phyloP scores from a whole-genome alignment of 805 yeast species.

The Saccharomycopsis sp. region DNA sequence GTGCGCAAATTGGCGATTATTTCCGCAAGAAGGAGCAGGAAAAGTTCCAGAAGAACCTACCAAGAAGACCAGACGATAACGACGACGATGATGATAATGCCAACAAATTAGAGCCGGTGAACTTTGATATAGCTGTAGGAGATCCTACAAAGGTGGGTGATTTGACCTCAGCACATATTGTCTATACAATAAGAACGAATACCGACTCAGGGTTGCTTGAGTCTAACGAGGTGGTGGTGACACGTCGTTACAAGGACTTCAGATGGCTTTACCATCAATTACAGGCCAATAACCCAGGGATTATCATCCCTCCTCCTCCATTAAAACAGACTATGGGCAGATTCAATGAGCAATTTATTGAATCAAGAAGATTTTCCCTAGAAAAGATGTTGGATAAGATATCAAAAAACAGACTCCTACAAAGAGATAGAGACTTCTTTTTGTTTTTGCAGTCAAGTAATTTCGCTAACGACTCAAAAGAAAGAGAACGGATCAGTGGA shows the following conservation, averaged over 20 bases:
- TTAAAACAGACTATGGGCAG: constrained; percentile 91
- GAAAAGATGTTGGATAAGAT: constrained; percentile 81
- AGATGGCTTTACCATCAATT: constrained; percentile 90
- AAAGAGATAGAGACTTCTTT: constrained; percentile 67
- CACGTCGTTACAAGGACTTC: constrained; percentile 86
- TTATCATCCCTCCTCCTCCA: constrained; percentile 91
- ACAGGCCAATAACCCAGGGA: constrained; percentile 82
- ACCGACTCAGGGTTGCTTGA: constrained; percentile 38
- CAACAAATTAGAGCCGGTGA: constrained; percentile 24
- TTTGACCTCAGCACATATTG: constrained; percentile 80
- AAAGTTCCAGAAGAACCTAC: constrained; percentile 8
- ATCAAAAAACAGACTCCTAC: constrained; percentile 47
- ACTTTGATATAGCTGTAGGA: constrained; percentile 66
- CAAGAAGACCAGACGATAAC: constrained; percentile 15
- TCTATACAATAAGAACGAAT: constrained; percentile 66
- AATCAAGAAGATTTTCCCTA: constrained; percentile 73
- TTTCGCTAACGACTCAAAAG: constrained; percentile 61
- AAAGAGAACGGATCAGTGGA: constrained; percentile 56
- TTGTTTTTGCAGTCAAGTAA: constrained; percentile 72
- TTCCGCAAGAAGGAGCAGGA: constrained; percentile 11
- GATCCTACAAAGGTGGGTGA: constrained; percentile 94
- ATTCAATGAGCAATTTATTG: constrained; percentile 84
- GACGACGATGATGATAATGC: neutral
- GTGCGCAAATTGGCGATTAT: constrained; percentile 18
- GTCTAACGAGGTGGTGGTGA: constrained; percentile 48